phyloP scores from a whole-genome alignment of 139 green algal genomes.

The Mychonastes homosphaera region DNA sequence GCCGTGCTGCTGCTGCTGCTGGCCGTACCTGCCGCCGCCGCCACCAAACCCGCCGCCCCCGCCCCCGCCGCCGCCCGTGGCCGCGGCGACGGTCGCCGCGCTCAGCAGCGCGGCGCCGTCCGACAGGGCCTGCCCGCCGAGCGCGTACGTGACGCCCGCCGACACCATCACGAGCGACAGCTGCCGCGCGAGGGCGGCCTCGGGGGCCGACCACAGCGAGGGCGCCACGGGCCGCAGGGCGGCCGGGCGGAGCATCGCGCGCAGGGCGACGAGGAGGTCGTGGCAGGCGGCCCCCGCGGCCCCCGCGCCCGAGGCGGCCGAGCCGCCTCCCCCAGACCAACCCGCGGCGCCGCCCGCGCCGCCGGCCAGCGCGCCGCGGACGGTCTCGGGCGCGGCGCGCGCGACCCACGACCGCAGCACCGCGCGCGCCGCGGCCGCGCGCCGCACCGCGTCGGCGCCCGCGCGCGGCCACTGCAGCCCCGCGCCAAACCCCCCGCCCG shows the following conservation, averaged over 20 bases:
- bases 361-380: slow-evolving; percentile 17
- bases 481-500: too few species aligned
- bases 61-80: background rate
- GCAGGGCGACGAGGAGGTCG: slow-evolving; percentile 43
- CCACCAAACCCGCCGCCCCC: slow-evolving; percentile 1
- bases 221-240: background rate
- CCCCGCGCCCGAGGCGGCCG: background rate
- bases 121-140: too few species aligned
- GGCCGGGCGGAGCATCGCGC: slow-evolving; percentile 6
- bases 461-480: slow-evolving; percentile 51
- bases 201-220: background rate
- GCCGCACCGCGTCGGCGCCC: slow-evolving; percentile 11
- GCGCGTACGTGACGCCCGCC: background rate
- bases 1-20: background rate
- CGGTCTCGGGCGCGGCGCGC: slow-evolving; percentile 1
- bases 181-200: background rate
- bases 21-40: background rate
- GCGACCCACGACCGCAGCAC: slow-evolving; percentile 46
- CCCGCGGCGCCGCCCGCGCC: background rate
- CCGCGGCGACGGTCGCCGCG: too few species aligned
- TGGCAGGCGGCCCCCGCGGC: slow-evolving; percentile 11
- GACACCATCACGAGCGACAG: background rate
- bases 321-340: slow-evolving; percentile 5
- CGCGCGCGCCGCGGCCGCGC: slow-evolving; percentile 3
- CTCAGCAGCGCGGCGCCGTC: too few species aligned